Percentiles rank a stretch among this genome's conserved stretches.
phyloP scores from a whole-genome alignment of 768 basidiomycete species.

The Pholiota microspora region DNA sequence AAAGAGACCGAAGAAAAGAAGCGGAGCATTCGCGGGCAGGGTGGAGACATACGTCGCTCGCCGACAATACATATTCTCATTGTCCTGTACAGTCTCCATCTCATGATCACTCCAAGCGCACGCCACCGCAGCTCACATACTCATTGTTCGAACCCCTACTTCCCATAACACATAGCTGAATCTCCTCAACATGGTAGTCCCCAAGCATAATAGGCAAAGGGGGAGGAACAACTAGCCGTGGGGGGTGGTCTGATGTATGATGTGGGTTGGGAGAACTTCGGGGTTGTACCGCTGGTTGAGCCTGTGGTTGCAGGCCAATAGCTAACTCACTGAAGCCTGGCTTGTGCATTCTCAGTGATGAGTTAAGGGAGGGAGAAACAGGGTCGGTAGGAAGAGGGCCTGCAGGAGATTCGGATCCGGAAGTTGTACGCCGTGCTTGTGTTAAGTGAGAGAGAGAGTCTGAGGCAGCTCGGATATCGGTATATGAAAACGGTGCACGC shows the following conservation, averaged over 20 bases:
- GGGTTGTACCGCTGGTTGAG: neutral
- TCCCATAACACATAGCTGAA: slow-evolving; percentile 73
- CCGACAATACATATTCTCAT: no score
- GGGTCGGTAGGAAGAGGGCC: neutral
- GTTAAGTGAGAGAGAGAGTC: neutral
- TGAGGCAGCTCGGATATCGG: slow-evolving; percentile 29
- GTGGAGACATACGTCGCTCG: no score
- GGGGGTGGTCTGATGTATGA: no score
- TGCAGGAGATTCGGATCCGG: neutral
- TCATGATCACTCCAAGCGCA: slow-evolving; percentile 23
- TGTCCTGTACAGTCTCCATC: no score
- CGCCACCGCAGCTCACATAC: slow-evolving; percentile 50
- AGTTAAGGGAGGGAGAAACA: neutral
- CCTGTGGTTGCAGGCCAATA: neutral
- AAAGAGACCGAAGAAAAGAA: no score
- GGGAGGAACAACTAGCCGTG: slow-evolving; percentile 7
- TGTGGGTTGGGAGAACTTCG: no score
- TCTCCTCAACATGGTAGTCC: slow-evolving; percentile 46
- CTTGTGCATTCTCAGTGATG: no score
- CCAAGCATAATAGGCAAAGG: slow-evolving; percentile 48
- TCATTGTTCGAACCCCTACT: slow-evolving; percentile 61
- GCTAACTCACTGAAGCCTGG: no score
- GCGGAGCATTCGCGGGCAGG: no score
- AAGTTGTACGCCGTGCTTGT: no score
- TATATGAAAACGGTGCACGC: slow-evolving; percentile 36